Conservation (phyloP, 1,284 basidiomycete genomes). For the Ganoderma meredithae region DNA sequence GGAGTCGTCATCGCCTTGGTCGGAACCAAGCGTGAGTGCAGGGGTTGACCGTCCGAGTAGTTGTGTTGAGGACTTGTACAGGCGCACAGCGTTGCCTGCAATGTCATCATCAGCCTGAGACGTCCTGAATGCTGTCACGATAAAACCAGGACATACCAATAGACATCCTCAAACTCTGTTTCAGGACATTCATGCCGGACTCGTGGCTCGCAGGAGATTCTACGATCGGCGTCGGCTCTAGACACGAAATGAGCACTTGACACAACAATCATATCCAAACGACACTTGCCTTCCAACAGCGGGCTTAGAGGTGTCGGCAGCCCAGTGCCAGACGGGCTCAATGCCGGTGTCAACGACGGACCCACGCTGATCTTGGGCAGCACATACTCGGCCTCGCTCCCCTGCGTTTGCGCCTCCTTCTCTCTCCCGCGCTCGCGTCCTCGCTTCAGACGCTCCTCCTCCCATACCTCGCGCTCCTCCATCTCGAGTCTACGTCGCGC, state of each 20-base stretch:
- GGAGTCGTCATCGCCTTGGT: constrained; percentile 34
- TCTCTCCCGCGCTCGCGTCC: constrained; percentile 18
- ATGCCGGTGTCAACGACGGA: constrained; percentile 30
- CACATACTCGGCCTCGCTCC: constrained; percentile 23
- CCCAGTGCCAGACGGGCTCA: constrained; percentile 20
- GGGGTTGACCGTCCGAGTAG: constrained; percentile 36
- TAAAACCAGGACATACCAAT: constrained; percentile 57
- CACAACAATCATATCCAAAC: no score
- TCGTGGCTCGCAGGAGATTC: constrained; percentile 39
- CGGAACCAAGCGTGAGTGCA: constrained; percentile 29
- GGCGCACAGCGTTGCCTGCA: constrained; percentile 61
- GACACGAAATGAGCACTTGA: background rate
- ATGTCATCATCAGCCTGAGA: constrained; percentile 4
- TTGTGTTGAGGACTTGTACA: constrained; percentile 60
- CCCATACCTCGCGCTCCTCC: constrained; percentile 45
- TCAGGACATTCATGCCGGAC: constrained; percentile 51
- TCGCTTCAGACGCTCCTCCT: constrained; percentile 18
- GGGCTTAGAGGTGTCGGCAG: constrained; percentile 39
- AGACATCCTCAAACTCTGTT: constrained; percentile 73
- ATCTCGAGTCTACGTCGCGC: constrained; percentile 39
- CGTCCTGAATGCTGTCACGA: background rate
- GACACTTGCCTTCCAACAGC: constrained; percentile 38
- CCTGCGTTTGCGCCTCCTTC: constrained; percentile 19
- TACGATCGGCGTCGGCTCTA: constrained; percentile 32
- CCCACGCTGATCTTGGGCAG: constrained; percentile 34